These are phyloP conservation scores for Gyrodon lividus DNA, from an alignment of 768 basidiomycete genomes.

Conservation along the genomic window DNA sequence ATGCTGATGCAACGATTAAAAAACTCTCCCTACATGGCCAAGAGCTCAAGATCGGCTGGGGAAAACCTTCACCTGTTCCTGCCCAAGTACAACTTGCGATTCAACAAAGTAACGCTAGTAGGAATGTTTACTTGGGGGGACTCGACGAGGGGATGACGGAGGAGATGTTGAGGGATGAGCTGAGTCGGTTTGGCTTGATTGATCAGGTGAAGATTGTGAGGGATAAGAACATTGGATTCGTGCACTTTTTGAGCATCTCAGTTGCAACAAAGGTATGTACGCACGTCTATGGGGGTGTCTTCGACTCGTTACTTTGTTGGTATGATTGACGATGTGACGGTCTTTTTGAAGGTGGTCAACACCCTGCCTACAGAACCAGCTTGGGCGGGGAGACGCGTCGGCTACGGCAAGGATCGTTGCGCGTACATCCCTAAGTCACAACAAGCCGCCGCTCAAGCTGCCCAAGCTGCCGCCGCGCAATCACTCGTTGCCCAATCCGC, in stretches of 20 bases:
- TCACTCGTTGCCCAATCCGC: constrained; percentile 55
- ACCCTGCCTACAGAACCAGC: constrained; percentile 87
- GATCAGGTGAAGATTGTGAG: constrained; percentile 99
- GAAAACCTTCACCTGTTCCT: constrained; percentile 88
- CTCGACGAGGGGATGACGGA: constrained; percentile 89
- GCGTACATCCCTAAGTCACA: constrained; percentile 97
- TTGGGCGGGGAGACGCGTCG: constrained; percentile 96
- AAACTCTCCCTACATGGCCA: constrained; percentile 91
- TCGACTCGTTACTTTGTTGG: neutral
- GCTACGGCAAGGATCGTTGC: constrained; percentile 98
- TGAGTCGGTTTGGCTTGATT: constrained; percentile 90
- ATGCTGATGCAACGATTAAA: constrained; percentile 94
- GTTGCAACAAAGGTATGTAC: constrained; percentile 85
- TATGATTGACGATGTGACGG: neutral
- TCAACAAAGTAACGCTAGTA: constrained; percentile 85
- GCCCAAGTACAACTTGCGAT: constrained; percentile 85
- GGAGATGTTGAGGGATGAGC: constrained; percentile 87
- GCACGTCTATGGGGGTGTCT: constrained; percentile 4
- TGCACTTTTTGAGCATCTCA: constrained; percentile 95
- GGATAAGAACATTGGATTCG: constrained; percentile 99
- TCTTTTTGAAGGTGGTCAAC: constrained; percentile 74
- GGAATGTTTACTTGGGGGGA: constrained; percentile 96
- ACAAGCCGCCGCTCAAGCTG: constrained; percentile 84
- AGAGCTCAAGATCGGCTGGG: constrained; percentile 99
- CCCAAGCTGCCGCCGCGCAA: constrained; percentile 84